Evolutionary conservation across 805 yeast species (phyloP), one percentile per base, ranked within the genome.

Genomic region (Torulaspora gathmanii): DNA sequence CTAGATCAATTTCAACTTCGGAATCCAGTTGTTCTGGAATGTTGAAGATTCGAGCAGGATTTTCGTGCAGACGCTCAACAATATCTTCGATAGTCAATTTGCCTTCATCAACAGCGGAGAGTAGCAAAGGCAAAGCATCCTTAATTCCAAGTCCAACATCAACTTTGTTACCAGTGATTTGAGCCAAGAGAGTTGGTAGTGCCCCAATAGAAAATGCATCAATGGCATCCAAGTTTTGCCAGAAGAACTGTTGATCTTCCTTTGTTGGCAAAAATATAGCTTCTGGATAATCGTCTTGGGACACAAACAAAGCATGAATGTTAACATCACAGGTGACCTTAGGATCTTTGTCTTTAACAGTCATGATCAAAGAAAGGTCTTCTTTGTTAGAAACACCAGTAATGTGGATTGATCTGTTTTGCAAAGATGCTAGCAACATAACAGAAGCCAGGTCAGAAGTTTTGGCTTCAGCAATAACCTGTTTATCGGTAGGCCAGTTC

Each of bases 381-480:
- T 83, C 87, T 62, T 76, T 80, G 48, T 83, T 75, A 33, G 86
- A 79, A 41, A 91, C 93, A 54, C 86, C 89, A 45, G 95, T 86
- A 57, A 91, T 82, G 68, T 91, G 98, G 53, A 91, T 83, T 33
- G 88, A 73, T 60, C 95, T 79, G 69, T 72, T 77, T 73, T 86
- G 89, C 63, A 91, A 76, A 22, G 96, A 85, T 35, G 97, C 95
- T 69, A 91, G 73, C 60, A 91, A 76, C 64, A 91, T 72, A 36
- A 90, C 83, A 3, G 96, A 86, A n/a, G 98, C 98, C 60, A 91
- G 74, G 60, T 88, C 91, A 31, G 96, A 86, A 20, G 91, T 82
- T 64, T 79, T 82, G 40, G 98, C 96, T 68, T 91, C 97, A 33
- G 96, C 88, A 52, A 90, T 76, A 49, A 91, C 83, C 48, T 93